Percentiles rank a stretch among this genome's conserved stretches.
phyloP scores from a whole-genome alignment of 169 alveolate genomes.

The Plasmodium vivax region DNA sequence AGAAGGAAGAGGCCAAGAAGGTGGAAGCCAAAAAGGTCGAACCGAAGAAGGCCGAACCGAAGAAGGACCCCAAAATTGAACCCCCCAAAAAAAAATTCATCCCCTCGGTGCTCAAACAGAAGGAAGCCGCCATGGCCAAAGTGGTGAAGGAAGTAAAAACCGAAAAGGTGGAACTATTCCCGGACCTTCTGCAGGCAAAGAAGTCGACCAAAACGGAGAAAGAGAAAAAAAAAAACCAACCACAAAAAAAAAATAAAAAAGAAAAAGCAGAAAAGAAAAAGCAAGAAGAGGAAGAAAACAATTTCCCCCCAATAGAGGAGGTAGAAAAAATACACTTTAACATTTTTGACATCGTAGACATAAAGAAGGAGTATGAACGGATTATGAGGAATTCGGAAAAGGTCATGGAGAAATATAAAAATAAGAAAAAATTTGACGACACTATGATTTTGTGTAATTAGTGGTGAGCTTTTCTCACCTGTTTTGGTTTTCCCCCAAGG shows the following conservation, averaged over 20 bases:
- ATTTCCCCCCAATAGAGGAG: constrained; percentile 45
- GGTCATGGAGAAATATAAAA: constrained; percentile 50
- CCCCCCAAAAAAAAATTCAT: constrained; percentile 28
- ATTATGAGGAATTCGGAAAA: constrained; percentile 61
- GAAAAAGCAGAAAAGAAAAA: constrained; percentile 24
- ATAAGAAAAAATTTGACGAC: constrained; percentile 49
- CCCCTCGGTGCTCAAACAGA: constrained; percentile 29
- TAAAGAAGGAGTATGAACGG: constrained; percentile 44
- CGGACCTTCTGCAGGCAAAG: constrained; percentile 54
- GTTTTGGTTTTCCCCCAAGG: neutral
- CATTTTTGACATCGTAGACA: constrained; percentile 62
- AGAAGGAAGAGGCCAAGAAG: neutral
- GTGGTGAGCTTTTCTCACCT: neutral
- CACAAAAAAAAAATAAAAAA: constrained; percentile 60
- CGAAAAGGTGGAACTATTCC: constrained; percentile 41
- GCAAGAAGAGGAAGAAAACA: constrained; percentile 47
- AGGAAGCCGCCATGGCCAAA: neutral
- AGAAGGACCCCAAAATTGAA: neutral
- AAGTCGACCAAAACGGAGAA: constrained; percentile 48
- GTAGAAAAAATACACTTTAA: constrained; percentile 51
- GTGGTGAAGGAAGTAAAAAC: neutral
- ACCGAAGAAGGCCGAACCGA: neutral
- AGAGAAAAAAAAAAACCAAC: constrained; percentile 49
- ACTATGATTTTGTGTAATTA: constrained; percentile 43
- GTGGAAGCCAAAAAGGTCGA: neutral